Percentiles rank a stretch among this genome's conserved stretches.
These are phyloP conservation scores for Auriculariales sp. DNA, from an alignment of 768 basidiomycete genomes.

Conservation along the genomic window DNA sequence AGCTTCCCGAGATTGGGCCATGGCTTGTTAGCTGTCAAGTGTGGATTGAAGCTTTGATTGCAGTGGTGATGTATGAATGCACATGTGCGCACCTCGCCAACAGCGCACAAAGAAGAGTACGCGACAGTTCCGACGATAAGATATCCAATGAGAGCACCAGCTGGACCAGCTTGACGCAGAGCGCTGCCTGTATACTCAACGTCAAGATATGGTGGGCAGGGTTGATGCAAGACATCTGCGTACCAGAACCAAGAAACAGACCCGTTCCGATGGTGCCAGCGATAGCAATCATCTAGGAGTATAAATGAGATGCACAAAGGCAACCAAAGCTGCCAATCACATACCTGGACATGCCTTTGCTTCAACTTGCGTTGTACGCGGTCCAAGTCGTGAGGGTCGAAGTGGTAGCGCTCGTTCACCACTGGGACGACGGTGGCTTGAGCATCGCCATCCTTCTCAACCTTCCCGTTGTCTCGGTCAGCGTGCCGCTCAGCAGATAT, in stretches of 20 bases:
- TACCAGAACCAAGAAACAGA: constrained; percentile 18
- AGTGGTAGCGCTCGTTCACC: background rate
- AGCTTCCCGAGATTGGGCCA: constrained; percentile 56
- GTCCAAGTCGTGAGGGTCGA: constrained; percentile 33
- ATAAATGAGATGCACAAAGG: background rate
- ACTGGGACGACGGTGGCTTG: constrained; percentile 11
- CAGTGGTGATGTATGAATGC: too few species aligned
- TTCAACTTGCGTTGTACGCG: constrained; percentile 57
- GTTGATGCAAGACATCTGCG: constrained; percentile 5
- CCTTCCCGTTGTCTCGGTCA: too few species aligned
- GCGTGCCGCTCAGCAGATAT: too few species aligned
- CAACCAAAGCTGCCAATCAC: constrained; percentile 21
- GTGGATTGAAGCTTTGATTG: constrained; percentile 26
- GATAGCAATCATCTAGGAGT: constrained; percentile 45
- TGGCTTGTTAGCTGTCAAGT: background rate
- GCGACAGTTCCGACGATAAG: constrained; percentile 48
- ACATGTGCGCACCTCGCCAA: constrained; percentile 77
- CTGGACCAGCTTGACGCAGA: constrained; percentile 43
- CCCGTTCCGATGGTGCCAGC: constrained; percentile 67
- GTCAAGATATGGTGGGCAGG: constrained; percentile 25
- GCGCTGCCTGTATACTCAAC: constrained; percentile 56
- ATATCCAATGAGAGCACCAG: constrained; percentile 54
- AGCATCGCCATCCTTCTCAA: too few species aligned
- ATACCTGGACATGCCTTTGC: constrained; percentile 72
- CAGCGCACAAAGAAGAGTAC: constrained; percentile 47